Evolutionary conservation across 2,329 filamentous ascomycete species (phyloP).

Genomic region (Pyricularia sp.): DNA sequence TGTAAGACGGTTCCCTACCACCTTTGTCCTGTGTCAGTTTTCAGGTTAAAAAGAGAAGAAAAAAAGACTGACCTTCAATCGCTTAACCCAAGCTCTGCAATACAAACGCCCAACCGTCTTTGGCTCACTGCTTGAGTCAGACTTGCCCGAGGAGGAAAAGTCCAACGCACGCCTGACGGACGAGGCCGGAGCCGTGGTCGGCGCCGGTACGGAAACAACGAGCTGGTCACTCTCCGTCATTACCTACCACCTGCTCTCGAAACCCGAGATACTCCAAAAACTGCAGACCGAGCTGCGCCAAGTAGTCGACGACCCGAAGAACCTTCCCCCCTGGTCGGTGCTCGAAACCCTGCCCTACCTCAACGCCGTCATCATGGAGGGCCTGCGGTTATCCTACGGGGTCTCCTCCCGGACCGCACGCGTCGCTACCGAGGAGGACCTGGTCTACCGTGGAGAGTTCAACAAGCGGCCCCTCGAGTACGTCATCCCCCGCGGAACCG

Average conservation of each 20-base stretch:
- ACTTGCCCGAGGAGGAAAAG: constrained; percentile 16
- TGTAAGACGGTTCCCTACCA: background rate
- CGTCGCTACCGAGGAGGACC: constrained; percentile 10
- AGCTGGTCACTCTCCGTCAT: constrained; percentile 15
- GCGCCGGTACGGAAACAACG: constrained; percentile 25
- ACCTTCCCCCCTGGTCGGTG: constrained; percentile 11
- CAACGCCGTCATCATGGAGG: constrained; percentile 11
- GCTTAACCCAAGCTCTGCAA: background rate
- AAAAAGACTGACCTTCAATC: too few species aligned
- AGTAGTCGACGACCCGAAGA: constrained; percentile 13
- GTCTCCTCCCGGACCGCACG: constrained; percentile 9
- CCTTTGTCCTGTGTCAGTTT: too few species aligned
- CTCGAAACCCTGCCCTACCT: constrained; percentile 27
- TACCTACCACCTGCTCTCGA: constrained; percentile 16
- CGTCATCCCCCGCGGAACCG: constrained; percentile 21
- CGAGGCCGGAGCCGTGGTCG: constrained; percentile 22
- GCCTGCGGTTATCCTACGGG: constrained; percentile 12
- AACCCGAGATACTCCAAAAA: constrained; percentile 8
- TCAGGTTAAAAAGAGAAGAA: too few species aligned
- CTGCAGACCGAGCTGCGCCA: constrained; percentile 12
- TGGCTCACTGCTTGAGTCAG: constrained; percentile 20
- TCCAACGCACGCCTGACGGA: constrained; percentile 17
- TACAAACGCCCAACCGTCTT: background rate
- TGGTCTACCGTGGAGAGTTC: constrained; percentile 8
- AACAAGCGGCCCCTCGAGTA: constrained; percentile 12